Conservation (phyloP, 2,329 filamentous ascomycete species). For the Diaporthe amygdali region DNA sequence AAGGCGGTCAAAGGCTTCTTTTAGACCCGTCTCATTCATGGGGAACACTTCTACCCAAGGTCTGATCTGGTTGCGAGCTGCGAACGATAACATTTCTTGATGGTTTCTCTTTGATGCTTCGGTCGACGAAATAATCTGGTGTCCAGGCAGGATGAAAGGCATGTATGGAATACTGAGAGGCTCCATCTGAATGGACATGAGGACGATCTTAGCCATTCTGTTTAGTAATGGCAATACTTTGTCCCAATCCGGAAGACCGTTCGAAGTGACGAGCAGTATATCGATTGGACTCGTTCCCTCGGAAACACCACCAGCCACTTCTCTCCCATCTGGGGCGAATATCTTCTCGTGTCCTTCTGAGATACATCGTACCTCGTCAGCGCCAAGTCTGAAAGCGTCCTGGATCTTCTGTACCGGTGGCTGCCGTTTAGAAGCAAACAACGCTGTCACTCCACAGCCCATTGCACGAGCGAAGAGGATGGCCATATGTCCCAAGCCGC, state of each 20-base stretch:
- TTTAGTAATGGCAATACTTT: conserved; percentile 9
- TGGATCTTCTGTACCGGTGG: not conserved
- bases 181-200: conserved; percentile 21
- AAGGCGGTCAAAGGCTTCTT: conserved; percentile 23
- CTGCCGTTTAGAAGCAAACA: conserved; percentile 4
- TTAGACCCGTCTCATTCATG: conserved; percentile 25
- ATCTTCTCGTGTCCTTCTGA: not conserved
- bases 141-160: conserved; percentile 23
- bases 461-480: conserved; percentile 68
- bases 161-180: conserved; percentile 23
- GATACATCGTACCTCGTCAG: conserved; percentile 20
- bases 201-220: conserved; percentile 20
- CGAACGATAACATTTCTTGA: conserved; percentile 24
- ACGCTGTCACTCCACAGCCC: conserved; percentile 43
- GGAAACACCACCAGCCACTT: not conserved
- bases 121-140: conserved; percentile 23
- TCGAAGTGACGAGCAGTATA: conserved; percentile 17
- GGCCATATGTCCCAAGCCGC: conserved; percentile 67
- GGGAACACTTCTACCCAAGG: conserved; percentile 27
- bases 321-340: not conserved
- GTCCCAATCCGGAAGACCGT: conserved; percentile 18
- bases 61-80: conserved; percentile 24
- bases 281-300: not conserved
- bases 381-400: conserved; percentile 25
- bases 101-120: conserved; percentile 27